Base-by-base conservation (phyloP, 768 basidiomycete genomes). In the Pisolithus tinctorius region DNA sequence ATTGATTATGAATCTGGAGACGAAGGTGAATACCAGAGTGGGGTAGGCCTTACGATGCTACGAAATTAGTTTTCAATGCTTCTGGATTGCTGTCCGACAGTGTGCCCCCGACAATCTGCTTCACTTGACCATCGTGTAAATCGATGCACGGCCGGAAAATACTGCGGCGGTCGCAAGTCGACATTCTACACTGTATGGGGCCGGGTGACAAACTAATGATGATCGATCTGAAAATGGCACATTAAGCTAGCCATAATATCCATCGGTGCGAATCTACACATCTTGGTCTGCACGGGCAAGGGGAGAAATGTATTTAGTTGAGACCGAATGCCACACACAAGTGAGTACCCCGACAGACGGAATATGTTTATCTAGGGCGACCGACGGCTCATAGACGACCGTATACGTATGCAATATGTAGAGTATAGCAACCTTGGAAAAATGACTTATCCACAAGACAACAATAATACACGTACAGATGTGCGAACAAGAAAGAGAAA, bases 81-180 rank as follows among this genome's bases (percentile, higher is more conserved):
- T 74, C 70, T 6, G 86, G 80, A 31, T 78, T 64, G 23, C 67
- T 59, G 47, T 91, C 86, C 17, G 87, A 88, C 29, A 99, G 77
- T 4, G 93, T 94, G 4, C 94, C 92, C 40, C 96, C 96, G 13
- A 99, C 90, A 49, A 99, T 97, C 70, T 99, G 96, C 71, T 98
- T 98, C 52, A 99, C 96, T 60, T 92, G 77, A 5, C 96, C 96
- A 53, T 85, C 79, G 70, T 99, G 96, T 14, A 99, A 79, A 69
- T 99, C 96, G 60, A 99, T 97, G 66, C 96, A 99, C 17, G 96
- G 96, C 50, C 86, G 77, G 72, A 96, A 95, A 45, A 77, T 65
- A 60, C 77, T 81, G 48, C 58, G 61, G 25, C 62, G 60, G 52
- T 39, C 58, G 48, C 51, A 2, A 14, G 13, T 34, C 34, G 34